Percentiles rank a stretch among this genome's conserved stretches.
Conservation (phyloP, 176 grass and related monocot species). For the Otatea glauca region DNA sequence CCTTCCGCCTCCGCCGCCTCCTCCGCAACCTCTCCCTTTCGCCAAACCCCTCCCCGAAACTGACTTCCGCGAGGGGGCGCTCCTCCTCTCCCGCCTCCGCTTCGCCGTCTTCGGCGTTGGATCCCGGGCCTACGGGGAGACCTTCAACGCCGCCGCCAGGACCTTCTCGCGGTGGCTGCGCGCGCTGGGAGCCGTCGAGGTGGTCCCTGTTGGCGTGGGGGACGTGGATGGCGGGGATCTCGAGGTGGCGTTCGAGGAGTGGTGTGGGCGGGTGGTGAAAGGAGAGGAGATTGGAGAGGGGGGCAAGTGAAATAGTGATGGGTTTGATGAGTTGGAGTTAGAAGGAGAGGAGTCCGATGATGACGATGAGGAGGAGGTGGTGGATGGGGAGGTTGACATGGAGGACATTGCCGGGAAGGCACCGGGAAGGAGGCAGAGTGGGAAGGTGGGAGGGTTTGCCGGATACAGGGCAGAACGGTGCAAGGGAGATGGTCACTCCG, state of each 20-base stretch:
- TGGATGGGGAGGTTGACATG: constrained; percentile 68
- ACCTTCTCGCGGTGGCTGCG: constrained; percentile 84
- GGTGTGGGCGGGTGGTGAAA: constrained; percentile 72
- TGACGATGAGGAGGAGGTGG: constrained; percentile 54
- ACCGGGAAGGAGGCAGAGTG: constrained; percentile 46
- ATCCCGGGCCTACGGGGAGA: constrained; percentile 62
- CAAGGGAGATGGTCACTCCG: constrained; percentile 92
- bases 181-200: constrained; percentile 74
- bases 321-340: constrained; percentile 51
- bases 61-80: constrained; percentile 75
- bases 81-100: constrained; percentile 64
- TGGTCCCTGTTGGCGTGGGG: constrained; percentile 64
- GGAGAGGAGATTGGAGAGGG: constrained; percentile 51
- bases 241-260: constrained; percentile 60
- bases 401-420: constrained; percentile 95
- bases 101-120: constrained; percentile 88
- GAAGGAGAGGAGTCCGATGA: constrained; percentile 57
- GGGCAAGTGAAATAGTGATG: constrained; percentile 37
- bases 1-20: constrained; percentile 67
- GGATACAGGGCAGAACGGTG: constrained; percentile 55
- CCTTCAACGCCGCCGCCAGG: constrained; percentile 73
- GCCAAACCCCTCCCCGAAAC: constrained; percentile 18
- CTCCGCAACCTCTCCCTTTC: constrained; percentile 24
- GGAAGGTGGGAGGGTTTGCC: constrained; percentile 35
- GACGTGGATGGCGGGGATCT: constrained; percentile 77